Evolutionary conservation across 2,329 filamentous ascomycete genomes (phyloP).

Genomic region (Pestalotiopsis sp.): DNA sequence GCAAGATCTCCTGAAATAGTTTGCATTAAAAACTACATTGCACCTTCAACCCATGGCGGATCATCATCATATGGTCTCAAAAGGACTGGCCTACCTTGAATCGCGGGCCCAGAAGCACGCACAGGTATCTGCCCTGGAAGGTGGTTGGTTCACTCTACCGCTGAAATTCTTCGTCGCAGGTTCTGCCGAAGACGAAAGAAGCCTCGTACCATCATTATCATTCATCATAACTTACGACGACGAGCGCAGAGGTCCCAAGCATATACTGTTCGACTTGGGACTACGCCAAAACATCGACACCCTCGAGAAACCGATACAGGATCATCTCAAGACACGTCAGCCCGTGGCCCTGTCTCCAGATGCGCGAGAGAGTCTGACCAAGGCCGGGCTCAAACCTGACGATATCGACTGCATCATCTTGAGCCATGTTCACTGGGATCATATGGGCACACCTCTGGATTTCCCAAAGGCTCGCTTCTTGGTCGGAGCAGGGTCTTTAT

Average conservation of each 20-base stretch:
- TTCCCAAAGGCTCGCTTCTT: slow-evolving; percentile 50
- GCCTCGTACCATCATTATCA: background rate
- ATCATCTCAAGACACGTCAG: background rate
- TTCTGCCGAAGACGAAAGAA: background rate
- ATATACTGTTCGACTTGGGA: background rate
- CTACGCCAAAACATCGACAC: background rate
- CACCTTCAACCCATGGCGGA: background rate
- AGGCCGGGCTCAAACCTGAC: background rate
- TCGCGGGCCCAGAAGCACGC: background rate
- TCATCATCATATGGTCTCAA: background rate
- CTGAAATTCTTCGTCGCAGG: background rate
- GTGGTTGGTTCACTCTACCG: background rate
- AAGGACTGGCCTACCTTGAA: background rate
- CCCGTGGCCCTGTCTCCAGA: background rate
- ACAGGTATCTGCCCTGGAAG: background rate
- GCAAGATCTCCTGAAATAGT: no score
- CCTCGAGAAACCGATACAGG: background rate
- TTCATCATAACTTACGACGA: background rate
- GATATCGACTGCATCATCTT: slow-evolving; percentile 39
- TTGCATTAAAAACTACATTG: fast-evolving
- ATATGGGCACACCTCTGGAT: slow-evolving; percentile 56
- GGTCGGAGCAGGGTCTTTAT: slow-evolving; percentile 48
- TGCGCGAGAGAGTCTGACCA: background rate
- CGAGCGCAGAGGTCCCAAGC: background rate
- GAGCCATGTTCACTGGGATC: slow-evolving; percentile 60